A percentile compares a stretch with the other conserved stretches of the same genome.
Conservation (phyloP, 345 rosid genomes). For the Clausena lansium region DNA sequence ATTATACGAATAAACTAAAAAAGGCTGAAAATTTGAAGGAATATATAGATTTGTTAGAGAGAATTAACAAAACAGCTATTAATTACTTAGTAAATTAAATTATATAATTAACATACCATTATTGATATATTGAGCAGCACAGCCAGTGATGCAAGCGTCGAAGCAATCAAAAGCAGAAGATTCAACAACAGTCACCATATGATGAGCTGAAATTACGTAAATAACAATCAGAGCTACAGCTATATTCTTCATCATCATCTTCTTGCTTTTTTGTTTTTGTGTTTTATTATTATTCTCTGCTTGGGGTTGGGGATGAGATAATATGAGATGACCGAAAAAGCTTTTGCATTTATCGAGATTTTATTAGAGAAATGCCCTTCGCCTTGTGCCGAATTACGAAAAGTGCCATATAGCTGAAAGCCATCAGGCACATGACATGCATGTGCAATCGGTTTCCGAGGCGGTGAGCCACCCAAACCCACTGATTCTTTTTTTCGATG, state of each 20-base stretch:
- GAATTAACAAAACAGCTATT: no score
- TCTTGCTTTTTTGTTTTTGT: neutral
- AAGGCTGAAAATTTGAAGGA: no score
- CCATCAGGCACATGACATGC: neutral
- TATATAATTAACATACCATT: constrained; percentile 17
- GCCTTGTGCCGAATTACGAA: neutral
- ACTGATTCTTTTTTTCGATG: no score
- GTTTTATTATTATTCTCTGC: neutral
- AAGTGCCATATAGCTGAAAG: neutral
- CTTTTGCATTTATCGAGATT: neutral
- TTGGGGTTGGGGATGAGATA: neutral
- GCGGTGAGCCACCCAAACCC: neutral
- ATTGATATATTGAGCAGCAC: constrained; percentile 40
- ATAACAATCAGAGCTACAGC: constrained; percentile 22
- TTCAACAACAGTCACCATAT: constrained; percentile 30
- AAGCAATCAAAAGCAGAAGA: constrained; percentile 37
- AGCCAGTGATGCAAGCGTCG: constrained; percentile 53
- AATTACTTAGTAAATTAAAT: no score
- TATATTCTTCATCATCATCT: constrained; percentile 27
- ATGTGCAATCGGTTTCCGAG: neutral
- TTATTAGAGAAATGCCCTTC: neutral
- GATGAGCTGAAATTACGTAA: constrained; percentile 9
- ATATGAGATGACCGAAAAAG: neutral
- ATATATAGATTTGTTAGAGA: no score
- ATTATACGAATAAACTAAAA: no score